These are phyloP conservation scores for Blastobotrys arbuscula DNA, from an alignment of 1,139 yeast genomes.

Conservation along the genomic window DNA sequence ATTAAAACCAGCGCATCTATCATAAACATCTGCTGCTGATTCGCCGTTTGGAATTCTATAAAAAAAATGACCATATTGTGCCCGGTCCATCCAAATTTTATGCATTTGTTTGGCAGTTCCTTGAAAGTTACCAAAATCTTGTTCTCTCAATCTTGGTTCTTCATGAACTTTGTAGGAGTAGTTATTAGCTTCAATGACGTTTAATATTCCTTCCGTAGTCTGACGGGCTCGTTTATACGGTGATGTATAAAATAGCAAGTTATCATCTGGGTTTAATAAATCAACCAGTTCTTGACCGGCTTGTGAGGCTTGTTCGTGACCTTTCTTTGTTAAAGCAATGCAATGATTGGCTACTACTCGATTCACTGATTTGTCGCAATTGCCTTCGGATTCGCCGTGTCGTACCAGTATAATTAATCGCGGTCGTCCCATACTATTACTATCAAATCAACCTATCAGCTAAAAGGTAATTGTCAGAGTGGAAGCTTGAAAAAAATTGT, in stretches of 20 bases:
- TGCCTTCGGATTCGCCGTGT: slow-evolving; percentile 91
- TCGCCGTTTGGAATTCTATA: slow-evolving; percentile 91
- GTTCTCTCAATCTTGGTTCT: slow-evolving; percentile 88
- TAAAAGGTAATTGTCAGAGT: too few species aligned
- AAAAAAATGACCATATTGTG: slow-evolving; percentile 87
- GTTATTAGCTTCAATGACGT: slow-evolving; percentile 46
- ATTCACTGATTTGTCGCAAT: slow-evolving; percentile 75
- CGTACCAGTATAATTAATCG: slow-evolving; percentile 64
- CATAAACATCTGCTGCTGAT: slow-evolving; percentile 93
- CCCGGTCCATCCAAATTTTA: slow-evolving; percentile 71
- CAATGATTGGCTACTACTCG: slow-evolving; percentile 70
- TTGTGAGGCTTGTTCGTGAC: slow-evolving; percentile 52
- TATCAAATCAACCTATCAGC: too few species aligned
- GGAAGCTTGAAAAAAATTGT: too few species aligned
- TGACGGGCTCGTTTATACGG: slow-evolving; percentile 80
- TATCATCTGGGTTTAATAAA: slow-evolving; percentile 48
- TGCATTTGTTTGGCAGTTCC: slow-evolving; percentile 68
- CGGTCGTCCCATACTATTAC: slow-evolving; percentile 50
- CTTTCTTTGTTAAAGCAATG: slow-evolving; percentile 62
- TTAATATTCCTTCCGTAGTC: slow-evolving; percentile 63
- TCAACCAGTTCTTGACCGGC: slow-evolving; percentile 61
- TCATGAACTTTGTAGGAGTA: slow-evolving; percentile 55
- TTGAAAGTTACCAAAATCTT: slow-evolving; percentile 92
- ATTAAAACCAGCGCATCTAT: slow-evolving; percentile 82
- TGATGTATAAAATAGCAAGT: slow-evolving; percentile 64